A percentile compares a stretch with the other conserved stretches of the same genome.
Conservation (phyloP, 2,329 filamentous ascomycete species). For the Pseudogymnoascus sp. region DNA sequence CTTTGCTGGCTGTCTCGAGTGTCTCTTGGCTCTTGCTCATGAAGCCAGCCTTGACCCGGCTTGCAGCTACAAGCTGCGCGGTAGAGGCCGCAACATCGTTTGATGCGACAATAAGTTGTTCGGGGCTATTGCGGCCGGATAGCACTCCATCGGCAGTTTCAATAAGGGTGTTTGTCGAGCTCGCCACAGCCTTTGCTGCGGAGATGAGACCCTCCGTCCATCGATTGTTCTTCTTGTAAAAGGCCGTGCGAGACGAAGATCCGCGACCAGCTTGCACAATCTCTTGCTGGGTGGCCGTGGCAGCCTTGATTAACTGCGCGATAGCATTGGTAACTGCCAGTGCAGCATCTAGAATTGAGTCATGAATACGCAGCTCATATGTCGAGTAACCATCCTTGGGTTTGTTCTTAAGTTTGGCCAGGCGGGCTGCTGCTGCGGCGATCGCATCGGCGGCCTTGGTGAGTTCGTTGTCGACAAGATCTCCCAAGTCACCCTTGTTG, state of each 20-base stretch:
- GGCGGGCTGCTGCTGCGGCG: conserved; percentile 78
- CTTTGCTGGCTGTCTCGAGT: conserved; percentile 84
- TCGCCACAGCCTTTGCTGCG: conserved; percentile 90
- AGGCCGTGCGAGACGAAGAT: conserved; percentile 78
- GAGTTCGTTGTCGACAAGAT: conserved; percentile 86
- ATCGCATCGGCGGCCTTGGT: conserved; percentile 93
- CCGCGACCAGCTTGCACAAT: conserved; percentile 92
- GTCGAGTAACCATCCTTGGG: conserved; percentile 92
- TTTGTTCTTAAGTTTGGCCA: conserved; percentile 91
- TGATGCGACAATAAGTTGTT: conserved; percentile 95
- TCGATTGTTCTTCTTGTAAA: conserved; percentile 99
- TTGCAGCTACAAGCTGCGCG: conserved; percentile 91
- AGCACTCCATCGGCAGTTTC: conserved; percentile 97
- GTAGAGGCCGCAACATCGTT: conserved; percentile 96
- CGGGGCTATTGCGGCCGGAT: conserved; percentile 81
- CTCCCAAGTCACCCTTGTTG: conserved; percentile 77
- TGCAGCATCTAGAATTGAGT: conserved; percentile 87
- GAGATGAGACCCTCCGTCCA: conserved; percentile 98
- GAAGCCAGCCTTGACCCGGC: conserved; percentile 92
- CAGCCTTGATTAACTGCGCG: conserved; percentile 87
- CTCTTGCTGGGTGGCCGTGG: conserved; percentile 86
- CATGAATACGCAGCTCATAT: conserved; percentile 93
- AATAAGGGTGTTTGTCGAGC: conserved; percentile 90
- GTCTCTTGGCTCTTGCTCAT: conserved; percentile 95
- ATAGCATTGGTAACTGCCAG: conserved; percentile 92